Conservation (phyloP, 2,329 filamentous ascomycete genomes). For the Penicillium vulpinum region DNA sequence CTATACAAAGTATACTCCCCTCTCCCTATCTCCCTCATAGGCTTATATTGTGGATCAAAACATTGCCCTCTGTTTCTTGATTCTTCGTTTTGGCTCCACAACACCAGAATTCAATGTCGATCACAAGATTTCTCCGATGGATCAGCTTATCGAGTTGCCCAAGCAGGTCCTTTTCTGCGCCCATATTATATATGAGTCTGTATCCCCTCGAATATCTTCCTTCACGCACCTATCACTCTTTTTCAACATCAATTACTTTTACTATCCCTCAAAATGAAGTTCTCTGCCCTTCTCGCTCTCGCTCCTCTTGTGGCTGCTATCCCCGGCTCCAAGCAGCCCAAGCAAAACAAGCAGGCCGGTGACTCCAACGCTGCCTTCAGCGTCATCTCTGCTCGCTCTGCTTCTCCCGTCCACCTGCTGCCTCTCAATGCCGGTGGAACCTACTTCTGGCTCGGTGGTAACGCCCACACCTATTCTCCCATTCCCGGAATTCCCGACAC, state of each 20-base stretch:
- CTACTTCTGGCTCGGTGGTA: constrained; percentile 52
- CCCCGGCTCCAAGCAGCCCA: constrained; percentile 12
- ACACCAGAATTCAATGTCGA: constrained; percentile 3
- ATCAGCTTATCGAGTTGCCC: background rate
- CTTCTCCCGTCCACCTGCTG: constrained; percentile 50
- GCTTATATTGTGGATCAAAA: background rate
- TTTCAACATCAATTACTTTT: background rate
- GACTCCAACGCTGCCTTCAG: constrained; percentile 34
- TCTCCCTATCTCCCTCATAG: background rate
- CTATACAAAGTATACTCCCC: background rate
- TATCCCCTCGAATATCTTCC: background rate
- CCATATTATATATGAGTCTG: constrained; percentile 3
- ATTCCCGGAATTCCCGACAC: constrained; percentile 36
- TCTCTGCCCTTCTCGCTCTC: constrained; percentile 26
- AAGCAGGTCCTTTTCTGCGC: background rate
- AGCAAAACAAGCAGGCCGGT: constrained; percentile 7
- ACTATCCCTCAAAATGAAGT: constrained; percentile 27
- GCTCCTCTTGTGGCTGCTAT: constrained; percentile 27
- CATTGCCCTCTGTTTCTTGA: background rate
- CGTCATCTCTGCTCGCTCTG: constrained; percentile 47
- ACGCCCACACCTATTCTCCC: constrained; percentile 52
- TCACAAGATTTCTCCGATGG: background rate
- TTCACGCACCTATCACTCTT: background rate
- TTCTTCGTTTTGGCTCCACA: background rate
- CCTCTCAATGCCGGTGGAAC: constrained; percentile 47